These are phyloP conservation scores for Botrytis pseudocinerea DNA, from an alignment of 2,329 filamentous ascomycete species.

Conservation along the genomic window DNA sequence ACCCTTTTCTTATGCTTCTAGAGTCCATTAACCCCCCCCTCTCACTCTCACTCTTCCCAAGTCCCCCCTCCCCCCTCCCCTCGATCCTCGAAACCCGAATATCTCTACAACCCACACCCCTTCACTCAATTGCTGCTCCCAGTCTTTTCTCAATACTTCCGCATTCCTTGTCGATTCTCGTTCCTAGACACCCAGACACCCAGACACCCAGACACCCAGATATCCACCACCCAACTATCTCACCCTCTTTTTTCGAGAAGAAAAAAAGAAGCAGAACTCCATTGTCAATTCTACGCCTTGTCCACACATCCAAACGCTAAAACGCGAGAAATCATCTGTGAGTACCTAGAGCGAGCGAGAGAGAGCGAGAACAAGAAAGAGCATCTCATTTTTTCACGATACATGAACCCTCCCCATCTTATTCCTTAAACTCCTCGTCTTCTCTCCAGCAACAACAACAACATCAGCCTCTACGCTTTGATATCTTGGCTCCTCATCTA, in stretches of 20 bases:
- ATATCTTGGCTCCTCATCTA: background rate
- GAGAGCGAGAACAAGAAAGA: background rate
- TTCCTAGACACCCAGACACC: background rate
- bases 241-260: background rate
- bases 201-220: background rate
- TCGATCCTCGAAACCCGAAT: background rate
- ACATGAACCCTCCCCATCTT: background rate
- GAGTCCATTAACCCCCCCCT: background rate
- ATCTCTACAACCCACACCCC: background rate
- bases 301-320: background rate
- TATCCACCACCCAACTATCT: background rate
- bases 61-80: background rate
- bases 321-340: conserved; percentile 2
- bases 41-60: background rate
- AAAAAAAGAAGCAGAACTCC: background rate
- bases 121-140: background rate
- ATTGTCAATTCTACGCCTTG: background rate
- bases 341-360: background rate
- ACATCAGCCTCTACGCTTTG: conserved; percentile 8
- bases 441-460: background rate
- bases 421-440: background rate
- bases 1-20: conserved; percentile 10
- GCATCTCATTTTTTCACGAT: background rate
- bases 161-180: conserved; percentile 11
- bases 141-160: conserved; percentile 5